Evolutionary conservation across 129 eudicot genomes (phyloP).

Genomic region (Tagetes patula): DNA sequence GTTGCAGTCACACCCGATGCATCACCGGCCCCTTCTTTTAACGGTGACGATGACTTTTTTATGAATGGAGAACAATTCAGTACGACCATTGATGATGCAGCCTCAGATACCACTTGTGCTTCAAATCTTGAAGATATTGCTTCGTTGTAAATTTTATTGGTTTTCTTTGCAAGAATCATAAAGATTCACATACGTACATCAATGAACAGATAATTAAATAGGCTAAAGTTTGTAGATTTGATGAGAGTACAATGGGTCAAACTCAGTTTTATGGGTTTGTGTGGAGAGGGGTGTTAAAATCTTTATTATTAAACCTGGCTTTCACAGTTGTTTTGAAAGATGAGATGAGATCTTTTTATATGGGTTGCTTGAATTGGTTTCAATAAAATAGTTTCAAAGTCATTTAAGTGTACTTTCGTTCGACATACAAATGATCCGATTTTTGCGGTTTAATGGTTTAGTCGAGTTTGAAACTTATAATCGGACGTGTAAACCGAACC

Average conservation of each 20-base stretch:
- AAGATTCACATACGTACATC: slow-evolving; percentile 18
- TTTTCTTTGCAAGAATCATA: slow-evolving; percentile 8
- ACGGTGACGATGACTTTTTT: slow-evolving; percentile 48
- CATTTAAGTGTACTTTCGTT: not conserved
- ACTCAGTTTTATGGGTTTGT: not conserved
- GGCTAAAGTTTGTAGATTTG: slow-evolving; percentile 17
- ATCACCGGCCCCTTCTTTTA: slow-evolving; percentile 53
- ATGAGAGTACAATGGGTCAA: slow-evolving; percentile 16
- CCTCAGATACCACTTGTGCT: slow-evolving; percentile 44
- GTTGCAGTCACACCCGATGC: slow-evolving; percentile 45
- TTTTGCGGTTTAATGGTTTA: no score
- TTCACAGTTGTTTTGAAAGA: not conserved
- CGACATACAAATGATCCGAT: no score
- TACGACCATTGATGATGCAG: slow-evolving; percentile 56
- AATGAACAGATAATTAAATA: slow-evolving; percentile 13
- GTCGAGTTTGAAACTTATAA: no score
- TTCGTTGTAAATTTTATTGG: slow-evolving; percentile 28
- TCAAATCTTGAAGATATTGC: slow-evolving; percentile 34
- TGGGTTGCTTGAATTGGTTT: not conserved
- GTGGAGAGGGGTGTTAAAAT: slow-evolving; percentile 1
- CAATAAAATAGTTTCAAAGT: not conserved
- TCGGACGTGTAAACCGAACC: no score
- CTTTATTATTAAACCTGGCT: slow-evolving; percentile 18
- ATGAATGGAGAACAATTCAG: slow-evolving; percentile 44
- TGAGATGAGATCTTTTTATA: not conserved